Conservation (phyloP, 306 rosid genomes). For the Rosa rugosa region DNA sequence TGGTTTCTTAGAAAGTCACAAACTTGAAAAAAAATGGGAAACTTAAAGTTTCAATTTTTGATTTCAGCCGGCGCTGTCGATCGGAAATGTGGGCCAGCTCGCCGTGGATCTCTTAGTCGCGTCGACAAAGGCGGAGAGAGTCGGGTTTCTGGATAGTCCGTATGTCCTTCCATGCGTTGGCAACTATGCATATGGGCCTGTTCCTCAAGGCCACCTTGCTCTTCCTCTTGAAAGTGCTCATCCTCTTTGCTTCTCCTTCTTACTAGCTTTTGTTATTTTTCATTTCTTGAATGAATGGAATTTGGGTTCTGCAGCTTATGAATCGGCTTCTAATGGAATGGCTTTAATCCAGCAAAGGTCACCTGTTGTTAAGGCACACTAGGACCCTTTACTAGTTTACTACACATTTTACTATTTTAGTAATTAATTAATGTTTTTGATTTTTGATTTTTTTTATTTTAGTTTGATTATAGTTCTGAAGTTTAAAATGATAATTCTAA, state of each 20-base stretch:
- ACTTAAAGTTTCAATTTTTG: not conserved
- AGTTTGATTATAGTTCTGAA: no score
- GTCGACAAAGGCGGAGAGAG: conserved; percentile 60
- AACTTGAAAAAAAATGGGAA: not conserved
- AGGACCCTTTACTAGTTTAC: not conserved
- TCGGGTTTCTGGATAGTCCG: conserved; percentile 81
- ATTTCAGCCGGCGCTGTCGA: conserved; percentile 78
- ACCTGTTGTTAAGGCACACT: conserved; percentile 60
- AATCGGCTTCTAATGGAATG: conserved; percentile 57
- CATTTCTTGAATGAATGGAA: not conserved
- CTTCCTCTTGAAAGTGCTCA: conserved; percentile 84
- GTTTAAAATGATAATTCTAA: no score
- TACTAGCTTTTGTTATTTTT: not conserved
- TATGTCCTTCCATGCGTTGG: conserved; percentile 87
- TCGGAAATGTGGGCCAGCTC: conserved; percentile 86
- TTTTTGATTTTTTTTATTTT: no score
- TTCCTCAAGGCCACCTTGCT: conserved; percentile 77
- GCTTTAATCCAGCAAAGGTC: conserved; percentile 85
- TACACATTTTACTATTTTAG: no score
- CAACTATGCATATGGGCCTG: conserved; percentile 81
- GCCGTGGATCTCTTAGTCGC: conserved; percentile 76
- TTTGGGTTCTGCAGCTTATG: conserved; percentile 62
- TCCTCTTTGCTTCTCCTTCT: conserved; percentile 2
- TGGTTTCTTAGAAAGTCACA: not conserved
- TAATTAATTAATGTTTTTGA: no score